Evolutionary conservation across 768 basidiomycete species (phyloP).

Genomic region (Infundibulicybe gibba): DNA sequence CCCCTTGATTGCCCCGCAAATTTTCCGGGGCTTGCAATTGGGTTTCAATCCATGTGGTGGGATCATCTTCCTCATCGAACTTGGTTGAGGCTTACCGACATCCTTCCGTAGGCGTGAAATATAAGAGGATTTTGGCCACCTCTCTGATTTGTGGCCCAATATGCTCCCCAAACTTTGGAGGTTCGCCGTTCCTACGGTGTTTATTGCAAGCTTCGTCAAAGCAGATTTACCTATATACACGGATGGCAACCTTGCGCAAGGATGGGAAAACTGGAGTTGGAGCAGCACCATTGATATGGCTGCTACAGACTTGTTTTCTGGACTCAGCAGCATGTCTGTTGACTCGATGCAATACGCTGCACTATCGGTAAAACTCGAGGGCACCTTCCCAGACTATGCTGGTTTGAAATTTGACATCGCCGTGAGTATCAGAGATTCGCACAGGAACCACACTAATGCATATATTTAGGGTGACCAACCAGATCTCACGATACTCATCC

Average conservation of each 20-base stretch:
- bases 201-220: conserved; percentile 10
- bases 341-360: conserved; percentile 40
- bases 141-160: too few relatives aligned
- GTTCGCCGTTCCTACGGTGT: conserved; percentile 14
- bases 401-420: conserved; percentile 51
- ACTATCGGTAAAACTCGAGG: conserved; percentile 41
- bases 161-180: too few relatives aligned
- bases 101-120: too few relatives aligned
- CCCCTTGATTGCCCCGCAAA: too few relatives aligned
- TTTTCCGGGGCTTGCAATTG: too few relatives aligned
- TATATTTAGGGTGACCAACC: conserved; percentile 38
- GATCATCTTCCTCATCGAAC: too few relatives aligned
- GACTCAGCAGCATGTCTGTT: conserved; percentile 39
- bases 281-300: conserved; percentile 25
- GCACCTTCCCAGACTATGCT: conserved; percentile 37
- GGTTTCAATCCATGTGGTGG: too few relatives aligned
- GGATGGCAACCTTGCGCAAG: conserved; percentile 34
- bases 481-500: conserved; percentile 36
- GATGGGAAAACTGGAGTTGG: conserved; percentile 54
- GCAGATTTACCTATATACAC: conserved; percentile 39
- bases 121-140: too few relatives aligned
- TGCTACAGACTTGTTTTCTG: conserved; percentile 31
- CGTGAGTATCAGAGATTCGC: conserved; percentile 18
- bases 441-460: conserved; percentile 1
- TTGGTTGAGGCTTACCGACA: too few relatives aligned